Evolutionary conservation across 352 stramenopile species (phyloP), one percentile per base, ranked within the genome.

Genomic region (Phytophthora tentaculata): DNA sequence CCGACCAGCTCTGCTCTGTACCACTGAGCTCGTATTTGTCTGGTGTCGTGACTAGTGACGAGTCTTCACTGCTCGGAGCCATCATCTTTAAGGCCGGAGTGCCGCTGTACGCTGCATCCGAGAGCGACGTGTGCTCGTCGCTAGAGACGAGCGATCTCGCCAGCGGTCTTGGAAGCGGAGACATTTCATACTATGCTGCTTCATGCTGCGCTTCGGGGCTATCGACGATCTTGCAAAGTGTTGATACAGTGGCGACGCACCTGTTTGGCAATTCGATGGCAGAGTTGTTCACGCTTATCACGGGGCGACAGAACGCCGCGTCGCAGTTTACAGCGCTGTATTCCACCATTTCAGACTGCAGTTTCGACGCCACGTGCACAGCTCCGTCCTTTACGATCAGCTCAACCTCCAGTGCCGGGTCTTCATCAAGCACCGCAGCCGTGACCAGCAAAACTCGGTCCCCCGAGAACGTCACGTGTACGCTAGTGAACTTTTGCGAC

Each of bases 241-340:
- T 90, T 16, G 82, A 90, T 26, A 63, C 50, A 8, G 45, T 88
- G n/a, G 50, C 74, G 7, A 73, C 73, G 9, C 77, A 83, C 14
- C 29, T 90, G 49, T 81, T 71, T 7, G 78, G 82, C 14, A 82
- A 83, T 53, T 79, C 78, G 16, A 55, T 89, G 32, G 41, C 76
- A 1, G 78, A 89, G 58, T 70, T 86, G 22, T 74, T 89, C 41
- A 89, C 81, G 6, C 52, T 89, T 7, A 85, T 90, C 43, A 81
- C 80, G 0, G 67, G 65, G 5, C 55, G 64, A 2, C 75, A 88
- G 47, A 71, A 61, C 7, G 48, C 68, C 1, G 63, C 63, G 5
- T 54, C 28, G 19, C 56, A 82, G 52, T 90, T 90, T 64, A 47
- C 52, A 13, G 44, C 74, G 32, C 68, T 74, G 9, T 90, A 89